A percentile compares a stretch with the other conserved stretches of the same genome.
Conservation (phyloP, 2,329 filamentous ascomycete species). For the Phyllachora maydis region DNA sequence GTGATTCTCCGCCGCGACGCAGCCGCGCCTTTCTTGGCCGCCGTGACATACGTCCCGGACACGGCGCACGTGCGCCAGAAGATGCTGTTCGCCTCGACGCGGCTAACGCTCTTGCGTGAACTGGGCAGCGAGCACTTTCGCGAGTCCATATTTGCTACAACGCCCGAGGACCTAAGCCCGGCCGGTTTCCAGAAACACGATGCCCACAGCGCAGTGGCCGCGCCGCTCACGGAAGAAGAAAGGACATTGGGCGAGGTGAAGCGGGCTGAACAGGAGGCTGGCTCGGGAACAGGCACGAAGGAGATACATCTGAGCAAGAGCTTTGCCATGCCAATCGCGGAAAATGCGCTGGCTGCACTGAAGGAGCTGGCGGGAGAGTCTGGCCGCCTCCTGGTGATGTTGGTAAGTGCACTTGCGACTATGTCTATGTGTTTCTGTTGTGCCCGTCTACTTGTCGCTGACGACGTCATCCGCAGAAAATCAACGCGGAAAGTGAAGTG, state of each 20-base stretch:
- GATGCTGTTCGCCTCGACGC: conserved; percentile 67
- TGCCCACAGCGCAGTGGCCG: conserved; percentile 38
- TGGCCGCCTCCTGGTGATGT: conserved; percentile 35
- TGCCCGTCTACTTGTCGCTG: not conserved
- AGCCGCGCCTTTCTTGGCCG: conserved; percentile 35
- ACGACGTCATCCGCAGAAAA: conserved; percentile 29
- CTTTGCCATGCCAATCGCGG: conserved; percentile 34
- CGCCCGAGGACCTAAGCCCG: conserved; percentile 44
- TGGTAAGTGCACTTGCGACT: conserved; percentile 26
- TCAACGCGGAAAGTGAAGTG: conserved; percentile 48
- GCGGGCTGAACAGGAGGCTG: conserved; percentile 53
- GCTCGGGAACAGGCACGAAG: conserved; percentile 40
- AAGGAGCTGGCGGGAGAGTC: conserved; percentile 31
- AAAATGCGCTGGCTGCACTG: conserved; percentile 44
- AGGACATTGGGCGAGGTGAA: conserved; percentile 49
- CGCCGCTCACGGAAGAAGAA: conserved; percentile 66
- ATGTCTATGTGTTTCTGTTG: not conserved
- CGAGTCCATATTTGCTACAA: conserved; percentile 55
- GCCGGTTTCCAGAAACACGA: conserved; percentile 56
- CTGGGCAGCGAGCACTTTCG: conserved; percentile 61
- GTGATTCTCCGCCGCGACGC: conserved; percentile 52
- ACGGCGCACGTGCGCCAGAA: conserved; percentile 63
- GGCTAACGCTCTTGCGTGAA: conserved; percentile 55
- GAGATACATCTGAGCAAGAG: conserved; percentile 37
- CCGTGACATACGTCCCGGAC: conserved; percentile 64